Conservation (phyloP, 768 basidiomycete species). For the Boletus tomentosulus region DNA sequence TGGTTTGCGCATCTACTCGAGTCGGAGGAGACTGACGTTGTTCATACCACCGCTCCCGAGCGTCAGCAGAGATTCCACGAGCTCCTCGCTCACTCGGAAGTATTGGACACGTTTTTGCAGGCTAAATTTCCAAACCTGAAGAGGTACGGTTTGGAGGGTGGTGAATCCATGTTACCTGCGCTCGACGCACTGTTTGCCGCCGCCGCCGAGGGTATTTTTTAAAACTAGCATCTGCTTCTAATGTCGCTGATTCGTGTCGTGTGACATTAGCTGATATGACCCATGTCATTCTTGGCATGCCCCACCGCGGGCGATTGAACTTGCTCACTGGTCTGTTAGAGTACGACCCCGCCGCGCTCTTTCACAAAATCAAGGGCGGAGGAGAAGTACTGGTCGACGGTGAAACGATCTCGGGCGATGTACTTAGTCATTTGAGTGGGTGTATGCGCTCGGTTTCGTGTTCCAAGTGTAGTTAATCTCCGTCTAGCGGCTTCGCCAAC, state of each 20-base stretch:
- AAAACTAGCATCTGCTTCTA: neutral
- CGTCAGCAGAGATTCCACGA: conserved; percentile 58
- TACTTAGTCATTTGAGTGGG: conserved; percentile 78
- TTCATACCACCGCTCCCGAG: conserved; percentile 27
- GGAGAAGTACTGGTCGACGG: conserved; percentile 59
- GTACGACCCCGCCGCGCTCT: conserved; percentile 63
- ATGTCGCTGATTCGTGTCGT: neutral
- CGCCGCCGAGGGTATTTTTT: conserved; percentile 51
- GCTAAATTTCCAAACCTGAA: conserved; percentile 87
- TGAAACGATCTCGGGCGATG: conserved; percentile 72
- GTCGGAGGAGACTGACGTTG: conserved; percentile 34
- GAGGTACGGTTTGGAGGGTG: conserved; percentile 87
- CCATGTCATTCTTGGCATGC: conserved; percentile 80
- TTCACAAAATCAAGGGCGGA: conserved; percentile 85
- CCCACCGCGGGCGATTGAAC: conserved; percentile 84
- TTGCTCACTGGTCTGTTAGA: conserved; percentile 75
- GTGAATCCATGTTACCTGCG: conserved; percentile 90
- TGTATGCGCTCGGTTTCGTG: conserved; percentile 7
- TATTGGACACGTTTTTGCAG: conserved; percentile 81
- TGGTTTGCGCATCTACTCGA: conserved; percentile 91
- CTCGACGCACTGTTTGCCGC: conserved; percentile 70
- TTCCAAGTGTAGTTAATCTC: neutral
- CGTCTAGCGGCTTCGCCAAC: conserved; percentile 60
- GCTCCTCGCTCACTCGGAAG: conserved; percentile 72
- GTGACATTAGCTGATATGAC: conserved; percentile 50